Conservation (phyloP, 1,284 basidiomycete genomes). For the Cerrena zonata region DNA sequence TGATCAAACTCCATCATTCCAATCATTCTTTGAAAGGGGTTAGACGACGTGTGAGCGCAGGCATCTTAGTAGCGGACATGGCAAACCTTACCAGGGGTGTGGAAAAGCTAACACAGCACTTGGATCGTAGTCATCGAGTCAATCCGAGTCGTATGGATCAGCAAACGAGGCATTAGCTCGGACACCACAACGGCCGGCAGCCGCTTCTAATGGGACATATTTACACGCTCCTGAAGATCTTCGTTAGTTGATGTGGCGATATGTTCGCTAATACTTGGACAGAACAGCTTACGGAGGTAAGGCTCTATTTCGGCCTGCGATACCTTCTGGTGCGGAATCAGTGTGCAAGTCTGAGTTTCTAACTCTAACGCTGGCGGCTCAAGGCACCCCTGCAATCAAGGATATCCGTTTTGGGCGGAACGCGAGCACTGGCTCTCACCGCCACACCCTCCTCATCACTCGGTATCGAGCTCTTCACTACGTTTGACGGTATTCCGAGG, state of each 20-base stretch:
- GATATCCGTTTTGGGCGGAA: neutral
- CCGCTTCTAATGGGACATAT: neutral
- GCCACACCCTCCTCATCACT: neutral
- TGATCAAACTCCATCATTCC: conserved; percentile 1
- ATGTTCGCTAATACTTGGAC: too few relatives aligned
- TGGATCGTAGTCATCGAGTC: neutral
- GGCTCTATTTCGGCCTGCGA: neutral
- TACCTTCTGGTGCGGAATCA: too few relatives aligned
- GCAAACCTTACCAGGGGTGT: neutral
- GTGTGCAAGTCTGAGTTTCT: neutral
- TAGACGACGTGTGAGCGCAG: conserved; percentile 3
- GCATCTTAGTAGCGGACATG: neutral
- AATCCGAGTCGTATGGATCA: neutral
- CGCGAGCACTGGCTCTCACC: neutral
- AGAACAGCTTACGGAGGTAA: neutral
- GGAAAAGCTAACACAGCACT: neutral
- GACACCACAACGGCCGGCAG: neutral
- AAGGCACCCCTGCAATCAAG: too few relatives aligned
- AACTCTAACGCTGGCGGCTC: too few relatives aligned
- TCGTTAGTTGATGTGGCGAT: neutral
- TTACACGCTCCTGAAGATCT: neutral
- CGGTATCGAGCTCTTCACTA: too few relatives aligned
- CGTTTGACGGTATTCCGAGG: too few relatives aligned
- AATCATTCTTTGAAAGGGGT: neutral
- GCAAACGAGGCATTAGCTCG: neutral